Conservation (phyloP, 179 eudicot genomes). For the Beta lomatogona region DNA sequence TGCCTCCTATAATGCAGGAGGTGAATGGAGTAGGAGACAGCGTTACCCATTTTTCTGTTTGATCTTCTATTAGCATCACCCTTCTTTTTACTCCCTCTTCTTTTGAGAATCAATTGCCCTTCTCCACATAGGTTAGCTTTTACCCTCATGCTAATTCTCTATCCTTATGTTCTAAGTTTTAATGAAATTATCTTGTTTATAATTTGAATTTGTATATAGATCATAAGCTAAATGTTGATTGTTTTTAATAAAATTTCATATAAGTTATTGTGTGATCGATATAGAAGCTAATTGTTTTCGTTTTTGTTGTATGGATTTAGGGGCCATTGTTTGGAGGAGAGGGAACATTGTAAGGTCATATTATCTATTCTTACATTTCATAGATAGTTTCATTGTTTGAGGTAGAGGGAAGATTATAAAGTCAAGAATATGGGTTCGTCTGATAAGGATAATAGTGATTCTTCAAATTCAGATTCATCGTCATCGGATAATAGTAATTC, state of each 20-base stretch:
- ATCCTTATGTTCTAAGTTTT: too few species aligned
- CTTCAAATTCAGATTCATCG: slow-evolving; percentile 1
- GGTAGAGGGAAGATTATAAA: not conserved
- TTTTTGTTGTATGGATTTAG: slow-evolving; percentile 18
- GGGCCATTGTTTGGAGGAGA: slow-evolving; percentile 42
- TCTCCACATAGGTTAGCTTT: too few species aligned
- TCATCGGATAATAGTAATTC: slow-evolving; percentile 11
- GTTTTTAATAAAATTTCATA: not conserved
- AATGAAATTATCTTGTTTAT: too few species aligned
- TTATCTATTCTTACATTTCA: not conserved
- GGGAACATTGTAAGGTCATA: slow-evolving; percentile 25
- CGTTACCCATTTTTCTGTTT: too few species aligned
- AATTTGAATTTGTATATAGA: too few species aligned
- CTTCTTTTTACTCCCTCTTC: too few species aligned
- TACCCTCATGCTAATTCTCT: too few species aligned
- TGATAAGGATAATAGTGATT: slow-evolving; percentile 6
- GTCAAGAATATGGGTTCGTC: slow-evolving; percentile 22
- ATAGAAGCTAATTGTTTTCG: not conserved
- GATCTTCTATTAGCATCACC: too few species aligned
- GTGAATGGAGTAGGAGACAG: too few species aligned
- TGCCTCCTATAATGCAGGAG: too few species aligned
- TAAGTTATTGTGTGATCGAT: too few species aligned
- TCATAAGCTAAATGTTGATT: not conserved
- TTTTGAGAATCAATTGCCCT: too few species aligned
- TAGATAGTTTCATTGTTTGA: not conserved